Evolutionary conservation across 805 yeast species (phyloP).

Genomic region (Monosporozyma yasuniensis): DNA sequence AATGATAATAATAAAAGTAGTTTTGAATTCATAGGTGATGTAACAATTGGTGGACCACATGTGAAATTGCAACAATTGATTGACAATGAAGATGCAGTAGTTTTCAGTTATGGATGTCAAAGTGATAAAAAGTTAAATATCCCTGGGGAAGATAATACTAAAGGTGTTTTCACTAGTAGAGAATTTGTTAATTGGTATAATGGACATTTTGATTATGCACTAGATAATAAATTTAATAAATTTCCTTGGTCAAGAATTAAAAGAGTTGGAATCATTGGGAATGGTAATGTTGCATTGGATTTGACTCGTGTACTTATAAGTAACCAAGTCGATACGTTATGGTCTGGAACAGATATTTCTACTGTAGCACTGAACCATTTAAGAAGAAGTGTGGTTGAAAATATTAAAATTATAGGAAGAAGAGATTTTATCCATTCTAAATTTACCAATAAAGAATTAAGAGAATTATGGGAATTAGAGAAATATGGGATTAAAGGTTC

Average conservation of each 20-base stretch:
- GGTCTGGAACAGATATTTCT: conserved; percentile 69
- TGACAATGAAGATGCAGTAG: conserved; percentile 57
- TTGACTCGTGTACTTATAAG: conserved; percentile 72
- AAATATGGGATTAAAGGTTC: conserved; percentile 42
- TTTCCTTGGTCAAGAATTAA: conserved; percentile 56
- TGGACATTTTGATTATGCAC: conserved; percentile 57
- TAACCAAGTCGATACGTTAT: conserved; percentile 37
- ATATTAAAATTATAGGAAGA: conserved; percentile 71
- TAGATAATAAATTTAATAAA: conserved; percentile 30
- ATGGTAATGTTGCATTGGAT: conserved; percentile 94
- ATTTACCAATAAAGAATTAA: conserved; percentile 83
- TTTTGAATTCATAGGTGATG: conserved; percentile 64
- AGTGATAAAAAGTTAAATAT: conserved; percentile 44
- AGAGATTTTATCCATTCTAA: conserved; percentile 81
- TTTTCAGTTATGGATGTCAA: conserved; percentile 77
- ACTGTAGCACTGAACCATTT: conserved; percentile 49
- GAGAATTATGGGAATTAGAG: conserved; percentile 67
- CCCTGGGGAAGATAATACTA: conserved; percentile 46
- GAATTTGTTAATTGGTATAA: conserved; percentile 95
- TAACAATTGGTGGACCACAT: conserved; percentile 50
- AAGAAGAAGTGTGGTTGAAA: conserved; percentile 43
- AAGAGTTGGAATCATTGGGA: conserved; percentile 79
- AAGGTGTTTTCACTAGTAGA: conserved; percentile 71
- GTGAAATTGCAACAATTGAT: conserved; percentile 42
- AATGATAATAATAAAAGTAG: conserved; percentile 21